Base-by-base conservation (phyloP, 306 rosid genomes). In the Astragalus glycyphyllos region DNA sequence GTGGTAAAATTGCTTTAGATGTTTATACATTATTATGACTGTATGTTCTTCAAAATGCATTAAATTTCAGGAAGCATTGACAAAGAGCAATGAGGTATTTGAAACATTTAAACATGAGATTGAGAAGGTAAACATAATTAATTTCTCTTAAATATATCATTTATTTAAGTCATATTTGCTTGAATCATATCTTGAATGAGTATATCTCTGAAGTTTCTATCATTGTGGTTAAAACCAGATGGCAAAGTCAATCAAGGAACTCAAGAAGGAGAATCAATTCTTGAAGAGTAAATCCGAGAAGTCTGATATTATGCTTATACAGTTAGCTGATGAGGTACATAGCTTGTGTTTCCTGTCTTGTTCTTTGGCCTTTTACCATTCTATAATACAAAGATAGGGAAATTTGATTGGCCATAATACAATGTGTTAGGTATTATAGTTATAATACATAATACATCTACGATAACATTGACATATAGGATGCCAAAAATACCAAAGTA, bases 231-330 rank as follows among this genome's bases (percentile, higher is more conserved):
- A 71, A 84, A 77, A 51, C 37, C 80, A 93, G 98, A 93, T 86
- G 98, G 80, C 97, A 4, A 93, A 90, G 81, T 93, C 96, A 71
- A 88, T 81, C 85, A 93, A 90, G 89, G 97, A 93, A 75, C 96
- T 90, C 76, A 87, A 86, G 86, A 90, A 90, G 88, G 98, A 93
- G 84, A 93, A 93, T 73, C 79, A 82, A 44, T 90, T 90, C 83
- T 77, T 93, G 96, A 93, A 83, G 90, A 88, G 92, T 82, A 93
- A 93, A 83, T 75, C 89, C 12, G 96, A 93, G 74, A 88, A 87
- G 72, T 84, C 98, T 59, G 98, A 93, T 71, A 35, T 90, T 61
- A 90, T 90, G 11, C 94, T 93, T 44, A 90, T 87, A 69, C 94
- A 86, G 81, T 90, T 93, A 62, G 87, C 80, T 48, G 89, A 93